Evolutionary conservation across 495 filamentous ascomycete genomes (phyloP).

Genomic region (Aspergillus nanangensis): DNA sequence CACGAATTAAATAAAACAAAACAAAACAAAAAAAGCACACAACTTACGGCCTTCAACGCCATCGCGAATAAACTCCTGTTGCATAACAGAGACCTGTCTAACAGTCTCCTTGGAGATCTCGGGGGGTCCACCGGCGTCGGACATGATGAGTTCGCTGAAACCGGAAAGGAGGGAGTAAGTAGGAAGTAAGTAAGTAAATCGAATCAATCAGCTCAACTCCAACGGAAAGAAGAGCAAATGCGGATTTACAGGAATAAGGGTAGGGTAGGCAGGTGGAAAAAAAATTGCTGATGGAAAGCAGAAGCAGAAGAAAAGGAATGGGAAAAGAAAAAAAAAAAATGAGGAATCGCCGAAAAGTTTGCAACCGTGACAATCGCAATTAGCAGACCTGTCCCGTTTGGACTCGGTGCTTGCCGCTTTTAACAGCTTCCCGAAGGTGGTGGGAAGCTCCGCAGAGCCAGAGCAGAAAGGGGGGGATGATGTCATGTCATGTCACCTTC

Average conservation of each 20-base stretch:
- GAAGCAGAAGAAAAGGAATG: conserved; percentile 4
- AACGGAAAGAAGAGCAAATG: too few species aligned
- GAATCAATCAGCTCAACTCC: too few species aligned
- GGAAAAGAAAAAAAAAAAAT: background rate
- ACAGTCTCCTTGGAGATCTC: conserved; percentile 25
- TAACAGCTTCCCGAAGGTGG: too few species aligned
- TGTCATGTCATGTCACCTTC: too few species aligned
- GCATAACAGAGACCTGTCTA: conserved; percentile 29
- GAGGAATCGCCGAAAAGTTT: background rate
- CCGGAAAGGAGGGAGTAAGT: too few species aligned
- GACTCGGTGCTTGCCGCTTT: background rate
- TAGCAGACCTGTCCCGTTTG: background rate
- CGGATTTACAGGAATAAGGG: conserved; percentile 23
- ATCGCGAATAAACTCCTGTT: conserved; percentile 34
- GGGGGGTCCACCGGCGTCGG: conserved; percentile 29
- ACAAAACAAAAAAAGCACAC: conserved; percentile 1
- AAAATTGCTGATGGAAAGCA: background rate
- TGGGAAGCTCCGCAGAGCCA: too few species aligned
- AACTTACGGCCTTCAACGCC: conserved; percentile 41
- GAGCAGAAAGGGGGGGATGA: too few species aligned
- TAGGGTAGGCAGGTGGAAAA: background rate
- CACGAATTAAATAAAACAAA: background rate
- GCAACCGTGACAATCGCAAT: background rate
- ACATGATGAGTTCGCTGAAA: too few species aligned
- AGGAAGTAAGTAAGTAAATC: too few species aligned